Base-by-base conservation (phyloP, 1,139 yeast genomes). In the Debaryomyces nepalensis region DNA sequence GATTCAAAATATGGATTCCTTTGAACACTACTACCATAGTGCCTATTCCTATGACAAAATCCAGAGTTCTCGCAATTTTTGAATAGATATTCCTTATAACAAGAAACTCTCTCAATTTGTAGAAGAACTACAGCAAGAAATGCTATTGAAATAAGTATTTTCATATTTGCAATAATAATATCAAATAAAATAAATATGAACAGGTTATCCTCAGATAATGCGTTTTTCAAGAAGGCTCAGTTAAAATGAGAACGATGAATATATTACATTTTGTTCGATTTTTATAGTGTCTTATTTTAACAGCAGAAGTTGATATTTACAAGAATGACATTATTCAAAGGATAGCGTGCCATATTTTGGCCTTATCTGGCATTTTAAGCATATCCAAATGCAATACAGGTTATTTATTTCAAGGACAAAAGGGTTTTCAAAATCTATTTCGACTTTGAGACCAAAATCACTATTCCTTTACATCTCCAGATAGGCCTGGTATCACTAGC, bases 11-110 rank as follows among this genome's bases (percentile, higher is more conserved):
- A 41, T 1, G 41, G 40, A 4, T 54, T 60, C 2, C 58, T 49
- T 4, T 57, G 53, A 1, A 59, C 48, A 39, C 73, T 63, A 11
- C 60, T 55, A 2, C 95, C 93, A 60, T 77, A 90, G 47, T 80
- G 81, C 41, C 95, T 68, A 56, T 93, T 89, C 58, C 99, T 74
- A 39, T 76, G 68, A 60, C 99, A 93, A 59, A 93, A 91, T 6
- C 97, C 95, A 15, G 91, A 79, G 53, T 87, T 84, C 8, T 73
- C 81, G 65, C 99, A 93, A 11, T 77, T 80, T 62, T 88, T 87
- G 70, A 91, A 87, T 44, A 90, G 64, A 54, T 83, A 81, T 9
- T 77, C 79, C 59, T 88, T 85, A 19, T 82, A 93, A 0, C 83
- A 83, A 5, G 48, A 19, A 5, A 46, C 61, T 4, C 43, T 20